Conservation (phyloP, 2,329 filamentous ascomycete genomes). For the Fonsecaea pugnacius region DNA sequence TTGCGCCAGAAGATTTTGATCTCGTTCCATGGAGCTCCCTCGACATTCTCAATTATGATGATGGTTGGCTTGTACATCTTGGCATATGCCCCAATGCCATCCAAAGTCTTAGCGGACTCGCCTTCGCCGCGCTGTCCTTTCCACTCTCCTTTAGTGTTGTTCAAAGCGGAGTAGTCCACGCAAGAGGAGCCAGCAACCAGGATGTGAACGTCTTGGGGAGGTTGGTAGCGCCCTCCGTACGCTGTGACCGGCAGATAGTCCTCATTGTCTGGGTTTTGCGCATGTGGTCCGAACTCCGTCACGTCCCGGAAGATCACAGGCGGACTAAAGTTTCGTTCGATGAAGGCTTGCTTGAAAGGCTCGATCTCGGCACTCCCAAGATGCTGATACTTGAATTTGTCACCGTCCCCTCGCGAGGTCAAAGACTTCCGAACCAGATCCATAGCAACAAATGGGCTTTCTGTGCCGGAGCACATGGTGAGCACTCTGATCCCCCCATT, state of each 20-base stretch:
- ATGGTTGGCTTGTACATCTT: constrained; percentile 62
- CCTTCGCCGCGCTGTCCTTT: constrained; percentile 54
- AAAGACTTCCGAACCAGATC: constrained; percentile 58
- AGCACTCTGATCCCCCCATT: constrained; percentile 58
- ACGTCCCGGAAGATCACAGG: constrained; percentile 64
- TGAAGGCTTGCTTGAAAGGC: constrained; percentile 67
- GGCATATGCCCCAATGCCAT: constrained; percentile 63
- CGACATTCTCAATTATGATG: constrained; percentile 74
- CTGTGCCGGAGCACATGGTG: constrained; percentile 79
- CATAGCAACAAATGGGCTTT: constrained; percentile 71
- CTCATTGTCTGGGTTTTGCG: constrained; percentile 41
- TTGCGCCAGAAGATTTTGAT: constrained; percentile 53
- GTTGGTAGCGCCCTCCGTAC: constrained; percentile 62
- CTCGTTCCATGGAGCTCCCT: constrained; percentile 61
- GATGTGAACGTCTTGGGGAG: constrained; percentile 66
- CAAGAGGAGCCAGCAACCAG: constrained; percentile 76
- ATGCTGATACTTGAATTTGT: constrained; percentile 56
- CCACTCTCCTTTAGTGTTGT: constrained; percentile 56
- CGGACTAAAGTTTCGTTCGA: constrained; percentile 62
- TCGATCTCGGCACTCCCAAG: constrained; percentile 68
- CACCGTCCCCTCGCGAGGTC: constrained; percentile 39
- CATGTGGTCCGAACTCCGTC: constrained; percentile 55
- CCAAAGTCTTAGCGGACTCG: constrained; percentile 69
- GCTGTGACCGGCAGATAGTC: constrained; percentile 59
- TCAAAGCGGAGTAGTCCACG: constrained; percentile 73